These are phyloP conservation scores for Alternaria novae-zelandiae DNA, from an alignment of 2,329 filamentous ascomycete genomes.

Conservation along the genomic window DNA sequence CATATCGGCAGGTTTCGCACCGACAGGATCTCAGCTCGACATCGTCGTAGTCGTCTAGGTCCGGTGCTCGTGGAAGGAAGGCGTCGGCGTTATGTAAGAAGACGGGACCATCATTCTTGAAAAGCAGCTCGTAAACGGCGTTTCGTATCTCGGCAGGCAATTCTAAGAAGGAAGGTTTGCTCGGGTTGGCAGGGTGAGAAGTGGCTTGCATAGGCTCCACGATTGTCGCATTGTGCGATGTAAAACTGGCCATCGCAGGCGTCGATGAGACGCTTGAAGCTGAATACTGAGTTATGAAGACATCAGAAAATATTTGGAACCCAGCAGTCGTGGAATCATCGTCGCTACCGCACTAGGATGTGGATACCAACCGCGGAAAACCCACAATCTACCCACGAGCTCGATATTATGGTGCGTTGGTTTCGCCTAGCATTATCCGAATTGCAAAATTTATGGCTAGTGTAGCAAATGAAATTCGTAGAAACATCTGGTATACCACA, in stretches of 20 bases:
- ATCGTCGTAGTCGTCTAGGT: background rate
- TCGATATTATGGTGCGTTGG: no score
- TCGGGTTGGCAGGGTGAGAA: background rate
- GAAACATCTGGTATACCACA: no score
- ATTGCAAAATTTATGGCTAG: no score
- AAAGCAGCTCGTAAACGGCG: background rate
- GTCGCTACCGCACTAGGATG: no score
- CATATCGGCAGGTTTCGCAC: background rate
- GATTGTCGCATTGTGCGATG: background rate
- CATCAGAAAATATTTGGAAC: no score
- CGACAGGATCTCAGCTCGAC: background rate
- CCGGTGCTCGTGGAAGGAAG: background rate
- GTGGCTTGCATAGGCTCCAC: background rate
- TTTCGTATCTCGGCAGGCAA: background rate
- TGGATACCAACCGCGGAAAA: no score
- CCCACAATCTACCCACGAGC: no score
- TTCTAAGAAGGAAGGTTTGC: background rate
- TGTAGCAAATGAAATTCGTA: no score
- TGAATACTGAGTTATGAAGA: no score
- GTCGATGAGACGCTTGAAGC: no score
- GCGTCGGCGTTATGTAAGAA: background rate
- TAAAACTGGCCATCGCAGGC: background rate
- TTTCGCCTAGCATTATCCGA: no score
- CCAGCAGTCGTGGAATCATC: no score
- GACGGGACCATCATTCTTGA: background rate